Evolutionary conservation across 2,329 filamentous ascomycete species (phyloP).

Genomic region (Aspergillus versicolor): DNA sequence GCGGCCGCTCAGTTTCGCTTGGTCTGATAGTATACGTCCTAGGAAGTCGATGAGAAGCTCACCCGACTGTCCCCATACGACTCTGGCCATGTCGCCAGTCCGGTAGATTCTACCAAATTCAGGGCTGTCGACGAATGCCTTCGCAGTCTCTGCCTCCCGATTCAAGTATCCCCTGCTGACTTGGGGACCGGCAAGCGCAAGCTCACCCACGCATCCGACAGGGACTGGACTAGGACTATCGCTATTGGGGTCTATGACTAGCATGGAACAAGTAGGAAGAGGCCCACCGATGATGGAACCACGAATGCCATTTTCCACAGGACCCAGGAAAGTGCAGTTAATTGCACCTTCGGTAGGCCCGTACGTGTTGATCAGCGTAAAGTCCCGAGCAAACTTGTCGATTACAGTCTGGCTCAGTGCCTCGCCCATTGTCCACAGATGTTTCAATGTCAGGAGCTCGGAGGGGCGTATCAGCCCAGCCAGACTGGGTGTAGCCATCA

Average conservation of each 20-base stretch:
- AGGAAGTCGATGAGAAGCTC: slow-evolving; percentile 64
- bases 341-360: slow-evolving; percentile 36
- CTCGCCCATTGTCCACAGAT: slow-evolving; percentile 38
- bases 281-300: slow-evolving; percentile 40
- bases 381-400: slow-evolving; percentile 27
- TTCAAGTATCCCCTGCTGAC: slow-evolving; percentile 32
- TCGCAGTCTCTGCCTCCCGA: slow-evolving; percentile 23
- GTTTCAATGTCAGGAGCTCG: slow-evolving; percentile 24
- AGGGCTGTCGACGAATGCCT: slow-evolving; percentile 25
- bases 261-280: slow-evolving; percentile 35
- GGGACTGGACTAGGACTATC: slow-evolving; percentile 37
- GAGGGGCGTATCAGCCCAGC: slow-evolving; percentile 32
- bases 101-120: slow-evolving; percentile 49
- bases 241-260: slow-evolving; percentile 27
- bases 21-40: slow-evolving; percentile 74
- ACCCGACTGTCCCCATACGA: slow-evolving; percentile 60
- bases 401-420: slow-evolving; percentile 32
- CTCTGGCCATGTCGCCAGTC: slow-evolving; percentile 48
- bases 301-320: slow-evolving; percentile 20
- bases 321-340: slow-evolving; percentile 26
- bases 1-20: slow-evolving; percentile 83
- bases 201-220: slow-evolving; percentile 44
- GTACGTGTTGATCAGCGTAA: slow-evolving; percentile 32
- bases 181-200: slow-evolving; percentile 40
- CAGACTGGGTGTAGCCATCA: slow-evolving; percentile 41